Evolutionary conservation across 1,284 basidiomycete genomes (phyloP), one percentile per base, ranked within the genome.

Genomic region (Ceratorhiza oryzae-sativae): DNA sequence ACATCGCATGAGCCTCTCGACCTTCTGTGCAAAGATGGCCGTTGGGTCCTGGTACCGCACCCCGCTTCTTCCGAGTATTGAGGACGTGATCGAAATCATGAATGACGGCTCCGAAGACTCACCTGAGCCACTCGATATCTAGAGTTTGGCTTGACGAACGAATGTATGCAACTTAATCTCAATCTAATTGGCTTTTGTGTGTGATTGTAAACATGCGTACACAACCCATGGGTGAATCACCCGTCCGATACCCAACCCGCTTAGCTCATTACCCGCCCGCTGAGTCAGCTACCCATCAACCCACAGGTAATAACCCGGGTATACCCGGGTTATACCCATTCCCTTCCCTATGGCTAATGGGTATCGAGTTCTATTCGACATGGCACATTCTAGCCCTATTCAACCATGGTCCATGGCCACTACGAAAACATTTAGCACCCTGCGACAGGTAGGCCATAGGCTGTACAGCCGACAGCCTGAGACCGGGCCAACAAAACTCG

Each of bases 261-360:
- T 60, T 45, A 42, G 25, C 12, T 61, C 5, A 30, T 30, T n/a
- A 45, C 59, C 36, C 20, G 27, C 15, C 13, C 18, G 30, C 36
- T 61, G 59, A 61, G 20, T 61, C 23, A 61, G 41, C 59, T 39
- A 46, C 25, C 41, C 36, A 27, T 18, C 25, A 18, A 42, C 59
- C 59, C 39, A 41, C 39, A 36, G 59, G 39, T 61, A 30, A 41
- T 34, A 13, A 36, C 56, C 34, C 59, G 25, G 41, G 59, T 61
- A 41, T 30, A 39, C 59, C 25, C 36, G 41, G 59, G 25, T 45
- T n/a, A 36, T 42, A 41, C 41, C 59, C 36, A 30, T 45, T 61
- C 23, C 34, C 59, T 42, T 61, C 59, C 59, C 59, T 61, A 61
- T n/a, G n/a, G n/a, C n/a, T n/a, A n/a, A n/a, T n/a, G n/a, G n/a